A percentile compares a stretch with the other conserved stretches of the same genome.
phyloP scores from a whole-genome alignment of 2,329 filamentous ascomycete genomes.

The Stagonosporopsis chrysanthemi region DNA sequence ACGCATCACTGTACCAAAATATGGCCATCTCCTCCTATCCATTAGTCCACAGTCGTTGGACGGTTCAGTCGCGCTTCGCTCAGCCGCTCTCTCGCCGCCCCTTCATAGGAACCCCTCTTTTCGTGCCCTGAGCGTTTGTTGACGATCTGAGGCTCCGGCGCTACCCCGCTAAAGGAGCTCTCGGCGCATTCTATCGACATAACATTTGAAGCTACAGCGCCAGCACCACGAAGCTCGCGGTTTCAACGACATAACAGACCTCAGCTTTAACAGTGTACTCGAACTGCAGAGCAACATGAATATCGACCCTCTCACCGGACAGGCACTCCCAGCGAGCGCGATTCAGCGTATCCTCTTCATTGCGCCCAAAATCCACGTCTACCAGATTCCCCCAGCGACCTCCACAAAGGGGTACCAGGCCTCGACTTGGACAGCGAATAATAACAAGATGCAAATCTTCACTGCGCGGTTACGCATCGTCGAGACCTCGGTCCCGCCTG shows the following conservation, averaged over 20 bases:
- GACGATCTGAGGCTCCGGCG: constrained; percentile 12
- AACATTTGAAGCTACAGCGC: constrained; percentile 8
- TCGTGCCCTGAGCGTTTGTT: constrained; percentile 12
- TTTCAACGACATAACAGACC: neutral
- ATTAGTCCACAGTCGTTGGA: constrained; percentile 40
- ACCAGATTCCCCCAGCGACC: constrained; percentile 81
- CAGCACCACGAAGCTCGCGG: constrained; percentile 5
- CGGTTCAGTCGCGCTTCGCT: constrained; percentile 28
- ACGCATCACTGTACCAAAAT: constrained; percentile 44
- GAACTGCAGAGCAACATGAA: constrained; percentile 58
- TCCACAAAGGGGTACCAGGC: constrained; percentile 82
- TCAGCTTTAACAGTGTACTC: neutral
- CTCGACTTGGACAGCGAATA: constrained; percentile 74
- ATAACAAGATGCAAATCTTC: constrained; percentile 78
- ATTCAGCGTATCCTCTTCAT: constrained; percentile 88
- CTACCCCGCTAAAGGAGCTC: constrained; percentile 27
- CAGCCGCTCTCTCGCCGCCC: constrained; percentile 28
- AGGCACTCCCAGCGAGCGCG: constrained; percentile 72
- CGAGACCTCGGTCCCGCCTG: constrained; percentile 69
- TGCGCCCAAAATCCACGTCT: constrained; percentile 78
- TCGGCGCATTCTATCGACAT: constrained; percentile 7
- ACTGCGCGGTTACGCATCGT: constrained; percentile 81
- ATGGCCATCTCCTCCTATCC: constrained; percentile 40
- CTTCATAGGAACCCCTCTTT: constrained; percentile 28
- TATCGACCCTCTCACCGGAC: constrained; percentile 74